phyloP scores from a whole-genome alignment of 1,284 basidiomycete genomes.

The Cutaneotrichosporon mucoides region DNA sequence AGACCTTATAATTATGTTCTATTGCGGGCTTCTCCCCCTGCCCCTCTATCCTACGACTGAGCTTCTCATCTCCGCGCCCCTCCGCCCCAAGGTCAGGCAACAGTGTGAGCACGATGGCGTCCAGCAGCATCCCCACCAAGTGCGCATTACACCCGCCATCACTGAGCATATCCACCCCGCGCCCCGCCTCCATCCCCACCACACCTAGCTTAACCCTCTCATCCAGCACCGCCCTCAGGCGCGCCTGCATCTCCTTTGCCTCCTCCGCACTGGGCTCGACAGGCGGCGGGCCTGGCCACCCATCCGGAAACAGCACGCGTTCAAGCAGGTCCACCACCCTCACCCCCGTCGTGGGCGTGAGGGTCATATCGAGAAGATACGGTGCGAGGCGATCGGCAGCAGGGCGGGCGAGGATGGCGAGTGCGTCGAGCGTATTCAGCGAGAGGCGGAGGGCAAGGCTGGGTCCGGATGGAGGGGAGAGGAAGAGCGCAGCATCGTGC shows the following conservation, averaged over 20 bases:
- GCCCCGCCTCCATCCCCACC: neutral
- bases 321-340: constrained; percentile 28
- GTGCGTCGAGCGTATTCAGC: neutral
- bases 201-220: neutral
- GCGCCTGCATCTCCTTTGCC: constrained; percentile 2
- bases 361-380: constrained; percentile 20
- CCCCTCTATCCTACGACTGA: too few relatives aligned
- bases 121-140: constrained; percentile 36
- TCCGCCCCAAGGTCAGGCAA: constrained; percentile 29
- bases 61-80: neutral
- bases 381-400: constrained; percentile 37
- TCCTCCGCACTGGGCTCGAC: constrained; percentile 40
- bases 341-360: constrained; percentile 22
- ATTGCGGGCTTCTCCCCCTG: too few relatives aligned
- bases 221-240: neutral
- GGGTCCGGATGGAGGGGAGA: constrained; percentile 17
- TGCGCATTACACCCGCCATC: constrained; percentile 41
- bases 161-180: constrained; percentile 25
- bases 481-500: neutral
- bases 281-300: constrained; percentile 37
- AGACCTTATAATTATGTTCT: too few relatives aligned
- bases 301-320: constrained; percentile 40
- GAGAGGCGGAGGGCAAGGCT: constrained; percentile 14
- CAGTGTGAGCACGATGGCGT: constrained; percentile 26
- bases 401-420: constrained; percentile 20